Percentiles rank a stretch among this genome's conserved stretches.
These are phyloP conservation scores for Cyberlindnera meyerae DNA, from an alignment of 805 yeast species.

Conservation along the genomic window DNA sequence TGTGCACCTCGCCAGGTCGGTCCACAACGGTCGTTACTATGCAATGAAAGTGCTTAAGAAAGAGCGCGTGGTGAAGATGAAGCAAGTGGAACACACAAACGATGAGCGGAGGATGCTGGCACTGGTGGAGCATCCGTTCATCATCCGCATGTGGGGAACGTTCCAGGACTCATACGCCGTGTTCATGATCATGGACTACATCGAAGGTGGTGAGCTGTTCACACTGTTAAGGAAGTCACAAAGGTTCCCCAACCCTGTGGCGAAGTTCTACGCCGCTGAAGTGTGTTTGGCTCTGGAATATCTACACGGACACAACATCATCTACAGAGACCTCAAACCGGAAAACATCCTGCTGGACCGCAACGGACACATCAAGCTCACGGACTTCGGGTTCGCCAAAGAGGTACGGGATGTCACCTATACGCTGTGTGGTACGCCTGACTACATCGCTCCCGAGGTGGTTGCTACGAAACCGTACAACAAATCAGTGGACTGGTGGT, in stretches of 20 bases:
- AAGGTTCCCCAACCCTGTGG: constrained; percentile 92
- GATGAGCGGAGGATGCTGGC: constrained; percentile 89
- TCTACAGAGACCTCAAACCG: constrained; percentile 89
- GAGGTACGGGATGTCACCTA: constrained; percentile 89
- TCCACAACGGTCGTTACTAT: constrained; percentile 86
- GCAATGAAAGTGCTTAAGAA: constrained; percentile 91
- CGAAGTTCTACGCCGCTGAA: constrained; percentile 94
- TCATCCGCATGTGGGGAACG: constrained; percentile 95
- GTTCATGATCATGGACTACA: constrained; percentile 94
- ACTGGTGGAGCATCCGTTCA: constrained; percentile 83
- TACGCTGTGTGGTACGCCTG: constrained; percentile 94
- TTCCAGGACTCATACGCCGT: constrained; percentile 81
- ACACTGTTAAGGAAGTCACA: constrained; percentile 81
- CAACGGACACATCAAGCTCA: constrained; percentile 85
- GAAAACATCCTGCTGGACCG: constrained; percentile 85
- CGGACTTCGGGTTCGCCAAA: constrained; percentile 94
- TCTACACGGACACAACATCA: constrained; percentile 77
- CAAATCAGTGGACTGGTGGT: constrained; percentile 98
- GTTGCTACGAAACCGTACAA: constrained; percentile 91
- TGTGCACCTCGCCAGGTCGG: constrained; percentile 82
- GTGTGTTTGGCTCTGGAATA: constrained; percentile 82
- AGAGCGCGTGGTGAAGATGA: constrained; percentile 83
- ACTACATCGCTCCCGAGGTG: constrained; percentile 95
- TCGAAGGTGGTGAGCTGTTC: constrained; percentile 94
- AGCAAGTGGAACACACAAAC: constrained; percentile 93